Evolutionary conservation across 2,329 filamentous ascomycete species (phyloP).

Genomic region (Nothophaeocryptopus gaeumannii): DNA sequence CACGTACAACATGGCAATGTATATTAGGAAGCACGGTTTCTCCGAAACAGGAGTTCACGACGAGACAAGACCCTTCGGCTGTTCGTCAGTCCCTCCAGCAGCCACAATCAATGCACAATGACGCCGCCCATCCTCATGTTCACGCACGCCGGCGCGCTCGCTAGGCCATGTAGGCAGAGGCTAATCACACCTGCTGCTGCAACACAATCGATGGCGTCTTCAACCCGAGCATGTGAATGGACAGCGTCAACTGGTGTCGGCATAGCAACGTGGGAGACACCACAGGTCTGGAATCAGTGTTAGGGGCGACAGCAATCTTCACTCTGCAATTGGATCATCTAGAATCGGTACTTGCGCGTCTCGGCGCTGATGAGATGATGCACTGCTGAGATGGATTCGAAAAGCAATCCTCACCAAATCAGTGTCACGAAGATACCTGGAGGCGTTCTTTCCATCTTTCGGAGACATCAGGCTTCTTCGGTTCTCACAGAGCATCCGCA

Average conservation of each 20-base stretch:
- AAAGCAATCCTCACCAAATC: too few relatives aligned
- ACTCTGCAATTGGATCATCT: neutral
- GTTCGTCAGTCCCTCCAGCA: slow-evolving; percentile 3
- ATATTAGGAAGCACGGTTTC: neutral
- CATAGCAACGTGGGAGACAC: slow-evolving; percentile 8
- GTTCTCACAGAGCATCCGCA: too few relatives aligned
- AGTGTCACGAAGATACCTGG: too few relatives aligned
- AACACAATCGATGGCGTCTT: neutral
- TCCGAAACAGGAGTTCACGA: neutral
- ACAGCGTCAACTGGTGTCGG: neutral
- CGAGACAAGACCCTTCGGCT: slow-evolving; percentile 3
- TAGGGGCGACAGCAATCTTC: slow-evolving; percentile 5
- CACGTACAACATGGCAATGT: neutral
- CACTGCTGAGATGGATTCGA: too few relatives aligned
- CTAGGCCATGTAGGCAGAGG: neutral
- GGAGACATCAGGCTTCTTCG: too few relatives aligned
- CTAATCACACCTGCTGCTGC: neutral
- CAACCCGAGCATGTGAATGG: neutral
- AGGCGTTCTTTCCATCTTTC: too few relatives aligned
- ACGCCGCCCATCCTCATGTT: slow-evolving; percentile 2
- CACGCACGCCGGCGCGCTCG: neutral
- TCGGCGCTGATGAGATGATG: too few relatives aligned
- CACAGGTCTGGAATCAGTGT: neutral
- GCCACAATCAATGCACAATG: slow-evolving; percentile 6
- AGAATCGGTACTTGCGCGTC: too few relatives aligned